These are phyloP conservation scores for Mucor mucedo DNA, from an alignment of 371 early-diverging fungal genomes.

Conservation along the genomic window DNA sequence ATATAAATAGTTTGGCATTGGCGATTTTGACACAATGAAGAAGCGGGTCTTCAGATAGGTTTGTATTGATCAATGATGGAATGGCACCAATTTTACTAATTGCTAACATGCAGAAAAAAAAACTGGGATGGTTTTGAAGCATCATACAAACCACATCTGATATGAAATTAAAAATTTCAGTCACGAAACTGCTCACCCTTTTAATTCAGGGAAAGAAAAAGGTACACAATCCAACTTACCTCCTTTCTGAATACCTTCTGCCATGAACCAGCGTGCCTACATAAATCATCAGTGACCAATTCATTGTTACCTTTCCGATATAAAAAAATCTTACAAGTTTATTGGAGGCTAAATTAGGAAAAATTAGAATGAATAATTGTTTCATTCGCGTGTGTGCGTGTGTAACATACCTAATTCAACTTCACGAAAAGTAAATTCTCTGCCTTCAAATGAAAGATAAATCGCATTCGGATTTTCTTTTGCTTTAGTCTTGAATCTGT, in stretches of 20 bases:
- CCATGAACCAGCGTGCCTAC: slow-evolving; percentile 33
- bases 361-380: slow-evolving; percentile 18
- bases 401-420: slow-evolving; percentile 30
- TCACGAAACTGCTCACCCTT: not conserved
- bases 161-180: not conserved
- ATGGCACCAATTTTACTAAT: slow-evolving; percentile 40
- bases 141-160: slow-evolving; percentile 36
- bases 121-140: slow-evolving; percentile 39
- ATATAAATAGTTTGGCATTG: slow-evolving; percentile 29
- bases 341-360: slow-evolving; percentile 30
- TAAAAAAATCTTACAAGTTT: slow-evolving; percentile 26
- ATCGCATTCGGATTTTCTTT: slow-evolving; percentile 27
- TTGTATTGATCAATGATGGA: slow-evolving; percentile 39
- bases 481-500: slow-evolving; percentile 34
- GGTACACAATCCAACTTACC: slow-evolving; percentile 11
- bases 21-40: slow-evolving; percentile 39
- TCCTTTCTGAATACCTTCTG: slow-evolving; percentile 22
- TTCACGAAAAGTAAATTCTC: slow-evolving; percentile 32
- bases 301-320: no score
- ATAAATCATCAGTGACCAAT: not conserved
- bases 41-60: slow-evolving; percentile 30
- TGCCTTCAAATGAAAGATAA: slow-evolving; percentile 37
- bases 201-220: no score
- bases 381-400: not conserved
- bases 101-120: slow-evolving; percentile 32